Conservation (phyloP, 2,329 filamentous ascomycete genomes). For the Aschersonia sp. region DNA sequence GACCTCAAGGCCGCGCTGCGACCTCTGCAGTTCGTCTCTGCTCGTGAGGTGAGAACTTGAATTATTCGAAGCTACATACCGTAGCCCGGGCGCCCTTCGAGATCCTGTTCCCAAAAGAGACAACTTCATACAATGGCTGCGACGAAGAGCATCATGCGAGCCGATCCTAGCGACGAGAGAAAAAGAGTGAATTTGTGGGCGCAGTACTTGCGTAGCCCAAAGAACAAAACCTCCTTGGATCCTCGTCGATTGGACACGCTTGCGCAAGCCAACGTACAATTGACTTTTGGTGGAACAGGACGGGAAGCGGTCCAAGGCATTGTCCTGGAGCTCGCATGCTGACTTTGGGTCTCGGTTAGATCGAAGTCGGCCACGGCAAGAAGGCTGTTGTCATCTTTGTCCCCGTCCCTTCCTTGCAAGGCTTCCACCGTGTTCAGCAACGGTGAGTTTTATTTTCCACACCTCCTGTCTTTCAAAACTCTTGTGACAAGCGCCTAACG, state of each 20-base stretch:
- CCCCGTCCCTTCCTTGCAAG: constrained; percentile 93
- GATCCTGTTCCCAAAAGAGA: constrained; percentile 28
- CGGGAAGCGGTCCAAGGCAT: constrained; percentile 62
- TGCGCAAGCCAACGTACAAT: constrained; percentile 20
- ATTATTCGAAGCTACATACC: constrained; percentile 12
- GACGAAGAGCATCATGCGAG: constrained; percentile 4
- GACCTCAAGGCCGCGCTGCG: constrained; percentile 94
- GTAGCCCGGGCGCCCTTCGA: constrained; percentile 11
- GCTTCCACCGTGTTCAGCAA: constrained; percentile 99
- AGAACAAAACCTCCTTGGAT: constrained; percentile 10
- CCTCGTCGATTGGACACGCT: constrained; percentile 10
- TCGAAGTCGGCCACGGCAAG: constrained; percentile 99
- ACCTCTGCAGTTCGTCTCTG: constrained; percentile 97
- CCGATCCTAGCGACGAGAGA: neutral
- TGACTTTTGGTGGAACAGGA: constrained; percentile 45
- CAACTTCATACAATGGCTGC: constrained; percentile 18
- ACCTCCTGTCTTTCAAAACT: neutral
- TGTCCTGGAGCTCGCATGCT: constrained; percentile 63
- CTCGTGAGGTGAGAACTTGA: constrained; percentile 83
- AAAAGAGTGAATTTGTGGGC: neutral
- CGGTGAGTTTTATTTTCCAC: constrained; percentile 50
- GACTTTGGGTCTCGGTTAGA: constrained; percentile 61
- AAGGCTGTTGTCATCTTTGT: constrained; percentile 99
- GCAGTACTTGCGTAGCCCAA: constrained; percentile 6
- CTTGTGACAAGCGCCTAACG: neutral